These are phyloP conservation scores for Aspergillus udagawae DNA, from an alignment of 2,329 filamentous ascomycete genomes.

Conservation along the genomic window DNA sequence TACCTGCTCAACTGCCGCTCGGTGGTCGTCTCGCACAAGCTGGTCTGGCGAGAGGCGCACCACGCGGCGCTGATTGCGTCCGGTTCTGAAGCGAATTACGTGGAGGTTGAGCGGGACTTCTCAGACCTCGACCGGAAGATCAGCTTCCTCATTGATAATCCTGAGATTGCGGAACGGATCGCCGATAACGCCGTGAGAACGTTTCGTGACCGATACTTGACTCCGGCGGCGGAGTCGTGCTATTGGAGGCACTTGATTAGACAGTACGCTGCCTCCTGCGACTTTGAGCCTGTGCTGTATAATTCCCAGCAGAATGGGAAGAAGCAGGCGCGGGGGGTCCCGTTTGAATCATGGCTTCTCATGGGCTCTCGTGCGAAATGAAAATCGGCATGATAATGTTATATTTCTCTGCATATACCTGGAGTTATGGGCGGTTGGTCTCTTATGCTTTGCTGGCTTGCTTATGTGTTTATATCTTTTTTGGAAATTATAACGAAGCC, in stretches of 20 bases:
- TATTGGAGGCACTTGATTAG: slow-evolving; percentile 51
- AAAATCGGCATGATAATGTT: background rate
- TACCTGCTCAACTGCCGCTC: slow-evolving; percentile 51
- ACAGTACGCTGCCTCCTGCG: slow-evolving; percentile 35
- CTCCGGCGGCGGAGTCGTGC: slow-evolving; percentile 52
- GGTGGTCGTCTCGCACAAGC: slow-evolving; percentile 47
- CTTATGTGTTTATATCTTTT: background rate
- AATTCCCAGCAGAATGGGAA: slow-evolving; percentile 24
- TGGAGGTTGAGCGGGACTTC: slow-evolving; percentile 51
- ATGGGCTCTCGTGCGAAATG: slow-evolving; percentile 2
- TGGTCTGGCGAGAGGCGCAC: slow-evolving; percentile 49
- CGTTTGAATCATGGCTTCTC: slow-evolving; percentile 42
- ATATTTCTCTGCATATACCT: background rate
- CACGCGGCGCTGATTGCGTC: slow-evolving; percentile 43
- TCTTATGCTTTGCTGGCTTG: background rate
- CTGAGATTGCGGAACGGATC: slow-evolving; percentile 45
- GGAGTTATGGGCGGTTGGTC: slow-evolving; percentile 4
- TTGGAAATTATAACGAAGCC: background rate
- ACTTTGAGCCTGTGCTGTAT: slow-evolving; percentile 39
- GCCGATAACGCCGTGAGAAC: slow-evolving; percentile 46
- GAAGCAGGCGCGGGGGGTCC: slow-evolving; percentile 29
- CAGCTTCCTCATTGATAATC: slow-evolving; percentile 41
- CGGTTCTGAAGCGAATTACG: slow-evolving; percentile 48
- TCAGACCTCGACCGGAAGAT: slow-evolving; percentile 50
- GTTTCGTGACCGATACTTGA: slow-evolving; percentile 52